phyloP scores from a whole-genome alignment of 176 grass and related monocot genomes.

The Lolium rigidum region DNA sequence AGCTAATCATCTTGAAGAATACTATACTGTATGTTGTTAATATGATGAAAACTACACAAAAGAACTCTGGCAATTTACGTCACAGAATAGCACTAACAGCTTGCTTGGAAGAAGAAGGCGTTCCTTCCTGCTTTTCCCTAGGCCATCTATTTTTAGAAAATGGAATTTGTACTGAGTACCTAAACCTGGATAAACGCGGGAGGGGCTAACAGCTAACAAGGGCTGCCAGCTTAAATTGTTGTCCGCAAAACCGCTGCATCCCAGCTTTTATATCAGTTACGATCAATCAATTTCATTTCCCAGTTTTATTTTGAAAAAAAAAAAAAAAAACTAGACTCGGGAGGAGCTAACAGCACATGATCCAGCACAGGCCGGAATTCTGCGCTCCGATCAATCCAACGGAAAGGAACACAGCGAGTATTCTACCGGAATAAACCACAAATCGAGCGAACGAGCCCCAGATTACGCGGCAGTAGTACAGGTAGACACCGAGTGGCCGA shows the following conservation, averaged over 20 bases:
- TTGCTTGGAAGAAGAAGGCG: not conserved
- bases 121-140: slow-evolving; percentile 4
- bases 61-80: not conserved
- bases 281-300: too few species aligned
- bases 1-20: not conserved
- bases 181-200: not conserved
- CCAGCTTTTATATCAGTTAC: too few species aligned
- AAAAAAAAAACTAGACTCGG: too few species aligned
- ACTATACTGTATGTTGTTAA: not conserved
- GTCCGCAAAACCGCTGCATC: not conserved
- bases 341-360: too few species aligned
- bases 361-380: not conserved
- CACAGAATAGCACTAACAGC: not conserved
- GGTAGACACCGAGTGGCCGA: not conserved
- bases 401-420: not conserved
- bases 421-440: not conserved
- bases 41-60: not conserved
- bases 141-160: slow-evolving; percentile 1
- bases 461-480: not conserved
- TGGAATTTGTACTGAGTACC: not conserved
- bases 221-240: slow-evolving; percentile 4
- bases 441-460: not conserved
- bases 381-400: slow-evolving; percentile 3
- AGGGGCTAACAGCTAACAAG: not conserved
- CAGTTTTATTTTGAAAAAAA: too few species aligned